phyloP scores from a whole-genome alignment of 2,329 filamentous ascomycete genomes.

The Trichophyton schoenleinii region DNA sequence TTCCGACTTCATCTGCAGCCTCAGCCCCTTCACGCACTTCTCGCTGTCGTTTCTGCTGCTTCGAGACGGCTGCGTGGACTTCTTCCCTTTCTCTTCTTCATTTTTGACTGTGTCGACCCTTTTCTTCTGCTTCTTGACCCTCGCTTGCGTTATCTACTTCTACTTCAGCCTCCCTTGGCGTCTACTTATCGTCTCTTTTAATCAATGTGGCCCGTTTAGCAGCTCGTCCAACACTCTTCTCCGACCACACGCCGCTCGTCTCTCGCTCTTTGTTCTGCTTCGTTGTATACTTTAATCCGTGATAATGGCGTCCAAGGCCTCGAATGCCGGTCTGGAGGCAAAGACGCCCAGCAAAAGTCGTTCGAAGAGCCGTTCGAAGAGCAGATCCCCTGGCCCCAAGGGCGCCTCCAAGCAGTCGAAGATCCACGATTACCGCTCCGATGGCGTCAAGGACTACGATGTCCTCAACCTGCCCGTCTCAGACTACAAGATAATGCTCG shows the following conservation, averaged over 20 bases:
- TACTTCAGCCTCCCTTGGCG: not conserved
- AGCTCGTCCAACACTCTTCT: too few species aligned
- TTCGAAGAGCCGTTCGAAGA: conserved; percentile 27
- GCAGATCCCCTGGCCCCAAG: conserved; percentile 30
- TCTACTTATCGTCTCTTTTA: not conserved
- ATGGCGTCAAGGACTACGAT: conserved; percentile 67
- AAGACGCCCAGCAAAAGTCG: conserved; percentile 25
- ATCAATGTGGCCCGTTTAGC: not conserved
- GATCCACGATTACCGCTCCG: conserved; percentile 33
- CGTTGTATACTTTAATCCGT: conserved; percentile 11
- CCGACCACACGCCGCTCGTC: not conserved
- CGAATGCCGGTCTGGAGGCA: conserved; percentile 26
- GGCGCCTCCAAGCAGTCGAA: conserved; percentile 23
- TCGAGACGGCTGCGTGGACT: not conserved
- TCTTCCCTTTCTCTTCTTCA: not conserved
- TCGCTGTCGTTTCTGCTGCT: not conserved
- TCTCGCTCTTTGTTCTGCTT: not conserved
- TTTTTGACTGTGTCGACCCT: not conserved
- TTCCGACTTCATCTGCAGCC: not conserved
- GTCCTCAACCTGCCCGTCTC: conserved; percentile 72
- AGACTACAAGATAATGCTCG: conserved; percentile 67
- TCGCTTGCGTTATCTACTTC: conserved; percentile 20
- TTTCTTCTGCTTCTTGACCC: not conserved
- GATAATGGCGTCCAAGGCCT: conserved; percentile 11
- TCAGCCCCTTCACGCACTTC: not conserved